A percentile compares a stretch with the other conserved stretches of the same genome.
phyloP scores from a whole-genome alignment of 345 rosid genomes.

The Eucalyptus brandiana region DNA sequence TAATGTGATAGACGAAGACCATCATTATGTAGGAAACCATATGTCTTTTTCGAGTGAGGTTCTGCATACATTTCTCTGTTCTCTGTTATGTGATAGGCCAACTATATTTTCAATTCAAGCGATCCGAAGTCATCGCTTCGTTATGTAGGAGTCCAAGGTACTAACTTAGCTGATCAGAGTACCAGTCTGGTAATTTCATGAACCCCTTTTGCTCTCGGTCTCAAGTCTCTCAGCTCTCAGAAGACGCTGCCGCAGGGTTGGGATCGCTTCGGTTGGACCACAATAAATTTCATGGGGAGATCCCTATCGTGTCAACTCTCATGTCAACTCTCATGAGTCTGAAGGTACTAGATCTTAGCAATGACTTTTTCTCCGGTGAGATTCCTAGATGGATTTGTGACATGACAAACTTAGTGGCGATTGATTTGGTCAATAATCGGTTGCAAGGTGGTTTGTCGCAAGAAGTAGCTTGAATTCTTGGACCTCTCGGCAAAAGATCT shows the following conservation, averaged over 20 bases:
- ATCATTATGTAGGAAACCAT: neutral
- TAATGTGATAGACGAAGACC: neutral
- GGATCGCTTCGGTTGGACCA: neutral
- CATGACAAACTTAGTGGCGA: neutral
- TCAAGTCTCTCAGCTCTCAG: neutral
- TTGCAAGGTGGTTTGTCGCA: neutral
- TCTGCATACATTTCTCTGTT: neutral
- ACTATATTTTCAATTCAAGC: neutral
- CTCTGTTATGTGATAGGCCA: neutral
- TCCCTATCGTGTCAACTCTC: neutral
- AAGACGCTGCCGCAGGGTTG: neutral
- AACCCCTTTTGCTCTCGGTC: neutral
- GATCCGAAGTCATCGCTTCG: neutral
- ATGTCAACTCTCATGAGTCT: neutral
- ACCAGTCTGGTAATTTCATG: neutral
- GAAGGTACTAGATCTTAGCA: neutral
- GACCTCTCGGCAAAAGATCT: neutral
- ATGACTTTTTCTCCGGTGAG: neutral
- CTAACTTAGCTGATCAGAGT: neutral
- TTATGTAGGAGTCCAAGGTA: neutral
- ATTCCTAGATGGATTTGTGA: neutral
- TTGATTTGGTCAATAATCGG: neutral
- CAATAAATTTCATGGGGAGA: neutral
- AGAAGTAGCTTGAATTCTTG: neutral
- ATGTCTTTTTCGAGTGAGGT: neutral